Evolutionary conservation across 495 filamentous ascomycete genomes (phyloP), one percentile per base, ranked within the genome.

Genomic region (Neurospora sp.): DNA sequence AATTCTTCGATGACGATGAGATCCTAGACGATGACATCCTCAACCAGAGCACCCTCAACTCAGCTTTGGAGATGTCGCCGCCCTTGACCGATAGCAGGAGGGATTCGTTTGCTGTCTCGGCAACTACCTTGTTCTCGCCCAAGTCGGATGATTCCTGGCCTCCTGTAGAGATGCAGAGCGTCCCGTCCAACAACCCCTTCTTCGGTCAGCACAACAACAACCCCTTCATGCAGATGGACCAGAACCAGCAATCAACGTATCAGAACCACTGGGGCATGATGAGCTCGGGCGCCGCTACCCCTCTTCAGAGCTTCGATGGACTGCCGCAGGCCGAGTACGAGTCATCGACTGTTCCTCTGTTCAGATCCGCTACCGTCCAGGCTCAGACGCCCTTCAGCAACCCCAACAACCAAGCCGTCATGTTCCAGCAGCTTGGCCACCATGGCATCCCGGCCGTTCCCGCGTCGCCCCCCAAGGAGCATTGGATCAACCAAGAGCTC

Each of bases 11-110:
- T 75, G 92, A 94, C 74, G 92, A 95, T 83, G 92, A 93, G 78
- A 91, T 94, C 81, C 84, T 96, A 75, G 93, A 96, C 83, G 92
- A 95, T 62, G 91, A 92, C 84, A 94, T 94, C 79, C 88, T 95
- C 75, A 93, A 94, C 81, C 85, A 85, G 75, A 87, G 83, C 79
- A 83, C 78, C 76, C 88, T 86, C 79, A 89, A 91, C 78, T 89
- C 88, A 18, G 88, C 90, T 41, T 84, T 93, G 76, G 90, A 92
- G 76, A 88, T 93, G 82, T 90, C 87, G 70, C 87, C 91, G 59
- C 86, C 89, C 75, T 87, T 90, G 83, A 86, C 84, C 73, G 88
- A 87, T 75, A 88, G 88, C 84, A 88, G 91, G 79, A 87, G 90
- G 79, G 87, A 91, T 74, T 92, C 92, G 70, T 93, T 94, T 82